Base-by-base conservation (phyloP, 2,329 filamentous ascomycete species). In the Colletotrichum somersetense region DNA sequence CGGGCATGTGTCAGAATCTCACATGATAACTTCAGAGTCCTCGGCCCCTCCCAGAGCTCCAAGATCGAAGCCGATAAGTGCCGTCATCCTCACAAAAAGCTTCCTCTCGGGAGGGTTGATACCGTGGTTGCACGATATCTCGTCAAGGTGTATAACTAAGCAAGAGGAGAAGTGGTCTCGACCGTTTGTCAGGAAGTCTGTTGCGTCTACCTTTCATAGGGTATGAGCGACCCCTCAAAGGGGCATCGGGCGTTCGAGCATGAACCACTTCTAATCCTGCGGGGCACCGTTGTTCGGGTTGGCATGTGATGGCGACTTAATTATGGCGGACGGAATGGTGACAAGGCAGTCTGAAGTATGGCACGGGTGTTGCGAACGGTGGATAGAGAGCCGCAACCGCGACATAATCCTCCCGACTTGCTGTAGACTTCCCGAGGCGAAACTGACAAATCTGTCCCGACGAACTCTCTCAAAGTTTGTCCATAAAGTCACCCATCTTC, bases 351-450 rank as follows among this genome's bases (percentile, higher is more conserved):
- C 48, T 53, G 61, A 63, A 35, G 61, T 63, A 42, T 26, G 48
- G 55, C 55, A 50, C 26, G 42, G 42, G 30, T 38, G 44, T 35
- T 30, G 56, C n/a, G 46, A 46, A 46, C 26, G 48, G 16, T 62
- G 52, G 52, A 44, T 26, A 69, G 26, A 53, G 69, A 69, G 53
- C 65, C 65, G 58, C 59, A 58, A 23, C 48, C 12, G 63, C 58
- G 16, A 52, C 52, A 5, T 40, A 40, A 16, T 23, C 57, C 30
- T 63, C 38, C 69, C 52, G 38, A 48, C 58, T 72, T 59, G 55
- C 38, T 55, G 42, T 48, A 70, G 62, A 72, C 70, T 65, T 72
- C 55, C 59, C 66, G 59, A 72, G 52, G 53, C 53, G 70, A 72
- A 70, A 64, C n/a, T 69, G 59, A 65, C 66, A 72, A 72, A 42